Conservation (phyloP, 306 rosid species). For the Medicago truncatula region MtrunA17r5.0-ANR NC_053046.1:40338001-40338500, state of each 20-base stretch:
- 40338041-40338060: constrained; percentile 38
- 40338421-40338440: no score
- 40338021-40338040: constrained; percentile 2
- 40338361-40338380: no score
- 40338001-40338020: no score
- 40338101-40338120: constrained; percentile 96
- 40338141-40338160: constrained; percentile 65
- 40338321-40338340: not conserved
- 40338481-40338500: not conserved
- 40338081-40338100: constrained; percentile 81
- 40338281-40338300: not conserved
- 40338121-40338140: constrained; percentile 77
- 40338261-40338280: not conserved
- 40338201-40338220: constrained; percentile 52
- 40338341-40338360: not conserved
- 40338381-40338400: no score
- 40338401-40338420: no score
- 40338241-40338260: not conserved
- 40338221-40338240: constrained; percentile 29
- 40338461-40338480: not conserved
- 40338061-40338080: constrained; percentile 97
- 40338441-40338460: no score
- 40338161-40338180: constrained; percentile 64
- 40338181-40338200: constrained; percentile 85
- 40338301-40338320: not conserved